A percentile compares a stretch with the other conserved stretches of the same genome.
Evolutionary conservation across 164 flowering plant species (phyloP).

Genomic region (Euptelea pleiosperma): DNA sequence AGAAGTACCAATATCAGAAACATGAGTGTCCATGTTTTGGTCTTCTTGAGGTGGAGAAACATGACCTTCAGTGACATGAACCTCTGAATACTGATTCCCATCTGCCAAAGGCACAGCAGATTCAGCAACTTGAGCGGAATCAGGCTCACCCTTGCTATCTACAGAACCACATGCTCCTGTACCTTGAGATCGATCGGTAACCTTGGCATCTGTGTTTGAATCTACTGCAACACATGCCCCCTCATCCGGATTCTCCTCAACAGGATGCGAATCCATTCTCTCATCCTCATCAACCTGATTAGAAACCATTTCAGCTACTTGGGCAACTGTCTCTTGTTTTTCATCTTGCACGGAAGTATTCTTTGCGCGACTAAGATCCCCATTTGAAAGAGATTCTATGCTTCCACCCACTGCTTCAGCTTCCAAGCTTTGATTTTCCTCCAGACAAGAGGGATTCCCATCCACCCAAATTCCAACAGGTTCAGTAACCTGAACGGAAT

Average conservation of each 20-base stretch:
- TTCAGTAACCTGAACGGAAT: not conserved
- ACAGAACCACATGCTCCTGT: not conserved
- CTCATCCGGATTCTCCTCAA: not conserved
- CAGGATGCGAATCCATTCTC: not conserved
- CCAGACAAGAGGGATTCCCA: not conserved
- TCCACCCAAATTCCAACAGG: not conserved
- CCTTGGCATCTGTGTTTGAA: not conserved
- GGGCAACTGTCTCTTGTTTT: too few relatives aligned
- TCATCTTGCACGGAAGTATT: not conserved
- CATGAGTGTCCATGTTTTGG: not conserved
- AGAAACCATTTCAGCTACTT: not conserved
- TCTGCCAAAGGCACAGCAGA: not conserved
- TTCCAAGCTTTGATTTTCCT: not conserved
- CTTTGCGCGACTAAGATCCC: not conserved
- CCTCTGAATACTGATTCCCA: not conserved
- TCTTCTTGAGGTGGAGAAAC: not conserved
- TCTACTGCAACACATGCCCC: not conserved
- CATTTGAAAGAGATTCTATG: not conserved
- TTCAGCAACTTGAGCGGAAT: not conserved
- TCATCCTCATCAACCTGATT: not conserved
- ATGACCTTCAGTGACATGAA: not conserved
- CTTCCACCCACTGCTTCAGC: too few relatives aligned
- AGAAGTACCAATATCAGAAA: not conserved
- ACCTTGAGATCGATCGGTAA: not conserved
- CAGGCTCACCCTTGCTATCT: not conserved